Evolutionary conservation across 2,329 filamentous ascomycete genomes (phyloP).

Genomic region (Xylariaceae sp.): DNA sequence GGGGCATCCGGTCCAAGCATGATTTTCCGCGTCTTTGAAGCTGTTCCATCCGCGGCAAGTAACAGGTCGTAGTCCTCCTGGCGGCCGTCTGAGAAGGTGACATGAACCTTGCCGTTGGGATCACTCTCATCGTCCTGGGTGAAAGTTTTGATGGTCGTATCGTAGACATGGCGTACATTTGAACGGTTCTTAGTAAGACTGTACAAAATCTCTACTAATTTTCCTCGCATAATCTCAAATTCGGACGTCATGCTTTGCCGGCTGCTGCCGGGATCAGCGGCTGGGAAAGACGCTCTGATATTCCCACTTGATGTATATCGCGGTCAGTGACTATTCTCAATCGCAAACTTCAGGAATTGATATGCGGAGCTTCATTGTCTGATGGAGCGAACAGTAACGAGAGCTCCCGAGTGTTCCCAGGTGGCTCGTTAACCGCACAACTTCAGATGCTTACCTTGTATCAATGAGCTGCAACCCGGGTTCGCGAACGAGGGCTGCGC

Average conservation of each 20-base stretch:
- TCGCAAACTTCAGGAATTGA: too few species aligned
- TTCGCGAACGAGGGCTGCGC: conserved; percentile 34
- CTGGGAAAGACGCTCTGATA: conserved; percentile 20
- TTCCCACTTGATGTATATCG: too few species aligned
- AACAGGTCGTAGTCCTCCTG: conserved; percentile 46
- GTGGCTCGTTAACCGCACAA: too few species aligned
- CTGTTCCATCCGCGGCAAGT: conserved; percentile 51
- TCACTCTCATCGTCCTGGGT: conserved; percentile 23
- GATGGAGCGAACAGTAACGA: too few species aligned
- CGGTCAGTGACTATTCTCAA: too few species aligned
- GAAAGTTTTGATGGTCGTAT: conserved; percentile 23
- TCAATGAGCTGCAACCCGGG: conserved; percentile 37
- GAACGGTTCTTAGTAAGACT: conserved; percentile 4
- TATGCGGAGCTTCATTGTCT: too few species aligned
- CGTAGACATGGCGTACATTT: conserved; percentile 27
- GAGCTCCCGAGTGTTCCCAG: too few species aligned
- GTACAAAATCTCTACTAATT: conserved; percentile 32
- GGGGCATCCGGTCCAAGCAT: conserved; percentile 28
- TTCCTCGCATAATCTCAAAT: conserved; percentile 35
- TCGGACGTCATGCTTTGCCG: conserved; percentile 33
- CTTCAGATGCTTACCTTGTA: conserved; percentile 10
- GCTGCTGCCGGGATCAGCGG: conserved; percentile 26
- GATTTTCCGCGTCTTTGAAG: conserved; percentile 41
- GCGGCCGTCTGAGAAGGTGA: conserved; percentile 40
- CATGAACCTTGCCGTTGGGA: conserved; percentile 20